Evolutionary conservation across 352 stramenopile genomes (phyloP).

Genomic region (Pythium plurisporium): DNA sequence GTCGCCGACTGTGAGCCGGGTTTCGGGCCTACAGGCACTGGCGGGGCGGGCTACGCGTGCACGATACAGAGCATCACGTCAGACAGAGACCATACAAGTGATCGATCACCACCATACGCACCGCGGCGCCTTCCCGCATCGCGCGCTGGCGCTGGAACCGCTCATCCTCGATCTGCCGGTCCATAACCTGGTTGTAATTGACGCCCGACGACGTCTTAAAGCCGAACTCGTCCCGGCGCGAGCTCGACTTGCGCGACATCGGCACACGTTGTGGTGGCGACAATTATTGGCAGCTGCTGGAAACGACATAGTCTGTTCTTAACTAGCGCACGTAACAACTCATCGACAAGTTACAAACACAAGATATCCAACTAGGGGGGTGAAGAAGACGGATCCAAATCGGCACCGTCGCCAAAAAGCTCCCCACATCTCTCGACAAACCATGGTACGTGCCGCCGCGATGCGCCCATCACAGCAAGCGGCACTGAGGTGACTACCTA

Average conservation of each 20-base stretch:
- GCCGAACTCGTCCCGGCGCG: conserved; percentile 47
- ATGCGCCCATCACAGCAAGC: too few species aligned
- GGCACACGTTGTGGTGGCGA: neutral
- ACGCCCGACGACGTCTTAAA: conserved; percentile 78
- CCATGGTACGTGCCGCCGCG: conserved; percentile 20
- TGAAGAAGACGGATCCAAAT: conserved; percentile 21
- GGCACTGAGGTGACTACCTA: too few species aligned
- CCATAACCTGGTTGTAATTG: conserved; percentile 76
- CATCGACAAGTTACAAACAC: conserved; percentile 6
- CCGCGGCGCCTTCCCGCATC: conserved; percentile 38
- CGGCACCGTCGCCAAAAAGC: neutral
- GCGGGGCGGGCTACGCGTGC: conserved; percentile 15
- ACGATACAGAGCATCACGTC: neutral
- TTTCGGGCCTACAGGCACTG: conserved; percentile 9
- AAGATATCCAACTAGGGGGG: conserved; percentile 12
- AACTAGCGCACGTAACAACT: too few species aligned
- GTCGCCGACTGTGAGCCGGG: conserved; percentile 54
- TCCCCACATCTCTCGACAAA: neutral
- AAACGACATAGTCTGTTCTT: conserved; percentile 1
- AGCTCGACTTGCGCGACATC: conserved; percentile 28
- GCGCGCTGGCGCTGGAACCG: conserved; percentile 74
- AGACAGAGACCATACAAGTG: too few species aligned
- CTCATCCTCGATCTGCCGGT: conserved; percentile 82
- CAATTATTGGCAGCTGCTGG: neutral
- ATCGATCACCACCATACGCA: too few species aligned